Conservation (phyloP, 768 basidiomycete species). For the Suillus paluster region DNA sequence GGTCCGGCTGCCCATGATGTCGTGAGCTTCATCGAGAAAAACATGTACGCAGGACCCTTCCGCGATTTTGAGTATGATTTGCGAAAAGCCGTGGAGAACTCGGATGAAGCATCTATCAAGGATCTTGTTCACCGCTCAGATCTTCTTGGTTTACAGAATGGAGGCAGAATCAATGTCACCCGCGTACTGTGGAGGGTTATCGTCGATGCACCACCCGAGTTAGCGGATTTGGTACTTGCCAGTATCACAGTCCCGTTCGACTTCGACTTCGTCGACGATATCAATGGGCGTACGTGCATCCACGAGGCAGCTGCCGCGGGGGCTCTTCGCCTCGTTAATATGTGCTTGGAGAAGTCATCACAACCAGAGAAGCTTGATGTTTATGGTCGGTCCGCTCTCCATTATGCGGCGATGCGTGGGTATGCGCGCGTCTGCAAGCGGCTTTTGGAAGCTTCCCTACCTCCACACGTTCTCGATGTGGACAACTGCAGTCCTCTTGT, state of each 20-base stretch:
- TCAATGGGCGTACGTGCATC: slow-evolving; percentile 92
- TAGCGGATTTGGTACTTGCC: slow-evolving; percentile 75
- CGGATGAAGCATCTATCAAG: slow-evolving; percentile 61
- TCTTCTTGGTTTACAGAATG: slow-evolving; percentile 61
- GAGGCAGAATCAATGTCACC: slow-evolving; percentile 70
- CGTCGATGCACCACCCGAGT: slow-evolving; percentile 74
- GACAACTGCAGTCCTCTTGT: slow-evolving; percentile 95
- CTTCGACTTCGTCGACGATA: slow-evolving; percentile 93
- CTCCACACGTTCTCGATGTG: slow-evolving; percentile 77
- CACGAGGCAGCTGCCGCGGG: slow-evolving; percentile 94
- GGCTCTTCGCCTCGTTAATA: slow-evolving; percentile 69
- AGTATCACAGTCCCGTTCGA: slow-evolving; percentile 76
- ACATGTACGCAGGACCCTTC: slow-evolving; percentile 70
- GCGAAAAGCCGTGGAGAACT: slow-evolving; percentile 70
- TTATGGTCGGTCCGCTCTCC: slow-evolving; percentile 91
- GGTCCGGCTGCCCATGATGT: slow-evolving; percentile 78
- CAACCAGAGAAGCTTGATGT: slow-evolving; percentile 78
- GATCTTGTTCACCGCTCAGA: slow-evolving; percentile 77
- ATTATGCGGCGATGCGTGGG: slow-evolving; percentile 96
- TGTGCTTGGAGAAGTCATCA: slow-evolving; percentile 79
- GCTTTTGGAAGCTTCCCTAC: slow-evolving; percentile 70
- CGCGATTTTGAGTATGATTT: slow-evolving; percentile 90
- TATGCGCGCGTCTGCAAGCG: slow-evolving; percentile 75
- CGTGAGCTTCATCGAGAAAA: slow-evolving; percentile 67
- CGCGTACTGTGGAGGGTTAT: slow-evolving; percentile 96